A percentile compares a stretch with the other conserved stretches of the same genome.
These are phyloP conservation scores for Pseudocercospora eumusae DNA, from an alignment of 2,329 filamentous ascomycete species.

Conservation along the genomic window DNA sequence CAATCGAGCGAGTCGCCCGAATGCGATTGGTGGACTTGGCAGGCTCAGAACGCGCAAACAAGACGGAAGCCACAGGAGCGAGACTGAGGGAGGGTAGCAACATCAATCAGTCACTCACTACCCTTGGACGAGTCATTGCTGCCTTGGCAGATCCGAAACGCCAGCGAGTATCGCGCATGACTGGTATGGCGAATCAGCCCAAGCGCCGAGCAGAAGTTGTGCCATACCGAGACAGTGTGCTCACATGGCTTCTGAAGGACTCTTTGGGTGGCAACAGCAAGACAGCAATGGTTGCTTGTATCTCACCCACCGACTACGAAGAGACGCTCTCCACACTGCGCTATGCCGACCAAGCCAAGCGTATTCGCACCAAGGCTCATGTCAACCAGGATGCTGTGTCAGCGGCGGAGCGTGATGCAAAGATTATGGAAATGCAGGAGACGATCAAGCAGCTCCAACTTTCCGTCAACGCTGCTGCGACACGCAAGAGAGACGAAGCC, in stretches of 20 bases:
- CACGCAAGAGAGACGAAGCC: slow-evolving; percentile 70
- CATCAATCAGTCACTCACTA: slow-evolving; percentile 98
- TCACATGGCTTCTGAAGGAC: slow-evolving; percentile 89
- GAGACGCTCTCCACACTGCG: slow-evolving; percentile 94
- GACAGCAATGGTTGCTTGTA: slow-evolving; percentile 98
- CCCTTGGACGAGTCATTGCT: slow-evolving; percentile 91
- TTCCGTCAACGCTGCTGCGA: slow-evolving; percentile 59
- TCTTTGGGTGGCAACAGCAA: slow-evolving; percentile 95
- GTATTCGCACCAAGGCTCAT: slow-evolving; percentile 88
- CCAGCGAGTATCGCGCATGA: slow-evolving; percentile 48
- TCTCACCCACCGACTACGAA: slow-evolving; percentile 92
- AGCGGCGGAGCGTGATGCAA: slow-evolving; percentile 87
- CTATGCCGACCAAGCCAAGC: slow-evolving; percentile 96
- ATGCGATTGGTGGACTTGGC: slow-evolving; percentile 95
- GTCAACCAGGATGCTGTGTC: slow-evolving; percentile 96
- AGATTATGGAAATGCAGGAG: slow-evolving; percentile 92
- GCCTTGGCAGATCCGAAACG: slow-evolving; percentile 73
- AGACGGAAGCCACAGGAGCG: slow-evolving; percentile 90
- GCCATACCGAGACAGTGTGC: slow-evolving; percentile 86
- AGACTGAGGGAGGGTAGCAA: slow-evolving; percentile 92
- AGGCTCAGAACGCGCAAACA: slow-evolving; percentile 90
- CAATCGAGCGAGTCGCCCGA: slow-evolving; percentile 88
- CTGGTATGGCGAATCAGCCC: slow-evolving; percentile 43
- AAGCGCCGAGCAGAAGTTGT: slow-evolving; percentile 63
- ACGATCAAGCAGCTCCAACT: slow-evolving; percentile 87